Evolutionary conservation across 176 grass and related monocot species (phyloP).

Genomic region (Oropetium thomaeum): DNA sequence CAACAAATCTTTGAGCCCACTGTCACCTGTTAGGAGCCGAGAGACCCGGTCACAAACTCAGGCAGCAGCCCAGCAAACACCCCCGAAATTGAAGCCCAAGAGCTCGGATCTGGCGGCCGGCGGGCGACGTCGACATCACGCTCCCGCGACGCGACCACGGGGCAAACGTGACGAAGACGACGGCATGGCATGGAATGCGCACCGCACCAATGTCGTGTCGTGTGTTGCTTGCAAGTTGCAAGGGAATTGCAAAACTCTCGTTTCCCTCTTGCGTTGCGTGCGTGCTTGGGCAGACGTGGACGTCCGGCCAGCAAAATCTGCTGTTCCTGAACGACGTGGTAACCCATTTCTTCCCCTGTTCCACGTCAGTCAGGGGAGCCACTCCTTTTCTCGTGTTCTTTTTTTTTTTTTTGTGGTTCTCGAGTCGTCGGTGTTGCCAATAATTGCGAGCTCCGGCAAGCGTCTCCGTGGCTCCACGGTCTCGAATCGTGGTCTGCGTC

Average conservation of each 20-base stretch:
- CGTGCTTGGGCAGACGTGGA: conserved; percentile 34
- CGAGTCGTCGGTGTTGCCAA: conserved; percentile 14
- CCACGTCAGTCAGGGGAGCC: conserved; percentile 42
- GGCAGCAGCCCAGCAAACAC: neutral
- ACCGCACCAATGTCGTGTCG: neutral
- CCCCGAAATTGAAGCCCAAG: neutral
- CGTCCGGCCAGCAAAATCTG: conserved; percentile 32
- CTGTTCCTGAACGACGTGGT: neutral
- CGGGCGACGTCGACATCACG: neutral
- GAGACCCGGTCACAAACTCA: neutral
- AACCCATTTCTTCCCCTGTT: conserved; percentile 1
- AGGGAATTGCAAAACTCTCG: neutral
- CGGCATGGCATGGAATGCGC: neutral
- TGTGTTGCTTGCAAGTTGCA: conserved; percentile 40
- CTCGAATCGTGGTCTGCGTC: neutral
- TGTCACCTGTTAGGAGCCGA: neutral
- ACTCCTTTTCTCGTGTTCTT: conserved; percentile 34
- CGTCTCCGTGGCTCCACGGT: conserved; percentile 5
- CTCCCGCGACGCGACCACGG: neutral
- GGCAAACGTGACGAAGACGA: no score
- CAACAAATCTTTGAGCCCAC: neutral
- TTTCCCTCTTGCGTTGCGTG: neutral
- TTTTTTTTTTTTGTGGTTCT: conserved; percentile 31
- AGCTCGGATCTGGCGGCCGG: neutral
- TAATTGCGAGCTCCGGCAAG: conserved; percentile 17